Percentiles rank a stretch among this genome's conserved stretches.
phyloP scores from a whole-genome alignment of 140 eudicot species.

The Cichorium intybus region DNA sequence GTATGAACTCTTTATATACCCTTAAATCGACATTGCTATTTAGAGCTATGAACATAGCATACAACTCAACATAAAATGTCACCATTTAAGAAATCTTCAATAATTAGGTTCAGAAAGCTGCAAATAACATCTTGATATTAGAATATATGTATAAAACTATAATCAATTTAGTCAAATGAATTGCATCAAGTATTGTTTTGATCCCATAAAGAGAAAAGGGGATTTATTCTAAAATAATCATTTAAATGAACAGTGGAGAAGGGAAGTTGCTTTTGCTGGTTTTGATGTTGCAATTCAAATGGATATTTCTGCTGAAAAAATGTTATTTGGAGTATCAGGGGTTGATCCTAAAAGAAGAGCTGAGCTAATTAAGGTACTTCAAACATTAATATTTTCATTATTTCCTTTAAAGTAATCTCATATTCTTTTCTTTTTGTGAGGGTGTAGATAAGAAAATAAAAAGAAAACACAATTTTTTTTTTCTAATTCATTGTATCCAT shows the following conservation, averaged over 20 bases:
- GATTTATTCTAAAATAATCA: not conserved
- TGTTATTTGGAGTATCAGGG: slow-evolving; percentile 86
- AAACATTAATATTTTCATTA: not conserved
- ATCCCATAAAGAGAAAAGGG: not conserved
- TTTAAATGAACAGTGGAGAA: slow-evolving; percentile 70
- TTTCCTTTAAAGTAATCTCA: not conserved
- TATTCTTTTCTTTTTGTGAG: not conserved
- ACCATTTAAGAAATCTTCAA: not conserved
- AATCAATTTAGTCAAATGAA: not conserved
- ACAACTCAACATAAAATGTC: slow-evolving; percentile 1
- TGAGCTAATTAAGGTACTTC: slow-evolving; percentile 68
- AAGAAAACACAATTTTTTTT: not conserved
- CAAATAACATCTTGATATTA: slow-evolving; percentile 2
- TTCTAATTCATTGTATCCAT: not conserved
- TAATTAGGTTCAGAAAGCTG: slow-evolving; percentile 1
- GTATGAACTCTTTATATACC: not conserved
- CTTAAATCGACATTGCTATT: not conserved
- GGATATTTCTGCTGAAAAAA: slow-evolving; percentile 97
- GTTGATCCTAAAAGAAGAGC: slow-evolving; percentile 78
- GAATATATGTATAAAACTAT: not conserved
- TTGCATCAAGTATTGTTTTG: slow-evolving; percentile 5
- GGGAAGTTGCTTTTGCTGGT: slow-evolving; percentile 99
- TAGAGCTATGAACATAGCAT: not conserved
- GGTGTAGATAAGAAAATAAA: not conserved
- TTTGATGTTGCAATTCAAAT: slow-evolving; percentile 95